Conservation (phyloP, 1,284 basidiomycete genomes). For the Apiotrichum brassicae region DNA sequence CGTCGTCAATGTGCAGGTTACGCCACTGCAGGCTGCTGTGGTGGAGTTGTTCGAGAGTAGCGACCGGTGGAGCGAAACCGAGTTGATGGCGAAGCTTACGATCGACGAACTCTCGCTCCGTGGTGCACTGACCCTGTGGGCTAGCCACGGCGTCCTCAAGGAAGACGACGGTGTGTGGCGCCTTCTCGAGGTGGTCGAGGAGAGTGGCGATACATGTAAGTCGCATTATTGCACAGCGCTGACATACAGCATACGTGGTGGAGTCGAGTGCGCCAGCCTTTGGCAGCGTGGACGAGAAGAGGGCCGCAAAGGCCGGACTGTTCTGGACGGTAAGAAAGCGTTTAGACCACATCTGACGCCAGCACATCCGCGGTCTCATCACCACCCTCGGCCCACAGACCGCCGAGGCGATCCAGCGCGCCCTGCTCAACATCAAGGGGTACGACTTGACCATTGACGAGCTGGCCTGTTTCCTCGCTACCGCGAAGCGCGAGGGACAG, state of each 20-base stretch:
- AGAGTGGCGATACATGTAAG: conserved; percentile 19
- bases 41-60: conserved; percentile 75
- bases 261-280: neutral
- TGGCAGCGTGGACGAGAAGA: conserved; percentile 1
- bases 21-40: conserved; percentile 79
- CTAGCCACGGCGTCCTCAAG: conserved; percentile 64
- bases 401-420: conserved; percentile 69
- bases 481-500: conserved; percentile 65
- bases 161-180: conserved; percentile 8
- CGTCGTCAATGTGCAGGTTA: conserved; percentile 65
- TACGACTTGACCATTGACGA: conserved; percentile 73
- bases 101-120: conserved; percentile 59
- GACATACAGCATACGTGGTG: neutral
- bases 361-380: conserved; percentile 79
- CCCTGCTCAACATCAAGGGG: conserved; percentile 68
- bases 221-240: neutral
- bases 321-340: conserved; percentile 67
- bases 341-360: neutral
- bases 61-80: conserved; percentile 51
- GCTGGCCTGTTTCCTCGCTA: conserved; percentile 67
- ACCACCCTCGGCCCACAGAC: conserved; percentile 69
- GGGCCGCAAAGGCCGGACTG: conserved; percentile 31
- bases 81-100: conserved; percentile 59
- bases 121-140: conserved; percentile 75
- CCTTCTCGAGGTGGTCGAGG: conserved; percentile 9